A percentile compares a stretch with the other conserved stretches of the same genome.
phyloP scores from a whole-genome alignment of 768 basidiomycete genomes.

The Tricholoma terreum region DNA sequence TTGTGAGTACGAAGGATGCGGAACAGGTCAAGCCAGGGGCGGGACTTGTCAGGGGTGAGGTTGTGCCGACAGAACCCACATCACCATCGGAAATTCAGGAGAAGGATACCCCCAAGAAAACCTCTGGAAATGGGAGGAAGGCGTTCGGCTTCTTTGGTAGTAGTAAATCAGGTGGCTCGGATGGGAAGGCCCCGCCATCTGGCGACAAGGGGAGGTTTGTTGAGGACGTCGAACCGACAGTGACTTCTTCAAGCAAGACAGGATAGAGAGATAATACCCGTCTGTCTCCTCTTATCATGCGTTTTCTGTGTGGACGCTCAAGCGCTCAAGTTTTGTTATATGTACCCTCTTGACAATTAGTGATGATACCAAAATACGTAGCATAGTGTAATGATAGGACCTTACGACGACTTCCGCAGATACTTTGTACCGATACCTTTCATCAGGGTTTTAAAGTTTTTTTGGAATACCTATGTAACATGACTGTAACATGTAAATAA shows the following conservation, averaged over 20 bases:
- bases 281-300: background rate
- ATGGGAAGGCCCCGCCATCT: constrained; percentile 16
- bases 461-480: too few relatives aligned
- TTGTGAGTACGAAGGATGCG: constrained; percentile 31
- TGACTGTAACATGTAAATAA: too few relatives aligned
- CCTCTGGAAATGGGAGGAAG: background rate
- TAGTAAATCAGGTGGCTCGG: background rate
- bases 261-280: background rate
- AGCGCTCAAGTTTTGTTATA: background rate
- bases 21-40: constrained; percentile 55
- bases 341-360: too few relatives aligned
- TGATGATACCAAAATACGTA: too few relatives aligned
- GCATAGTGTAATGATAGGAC: too few relatives aligned
- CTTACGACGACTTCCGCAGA: too few relatives aligned
- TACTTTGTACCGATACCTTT: too few relatives aligned
- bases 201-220: constrained; percentile 36
- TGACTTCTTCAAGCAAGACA: background rate
- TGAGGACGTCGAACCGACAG: constrained; percentile 28
- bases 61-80: constrained; percentile 16
- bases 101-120: background rate
- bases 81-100: background rate
- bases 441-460: too few relatives aligned
- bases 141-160: constrained; percentile 17
- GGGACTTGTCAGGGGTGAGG: constrained; percentile 39
- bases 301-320: background rate